Evolutionary conservation across 2,329 filamentous ascomycete species (phyloP), one percentile per base, ranked within the genome.

Genomic region (Simplicillium aogashimaense): DNA sequence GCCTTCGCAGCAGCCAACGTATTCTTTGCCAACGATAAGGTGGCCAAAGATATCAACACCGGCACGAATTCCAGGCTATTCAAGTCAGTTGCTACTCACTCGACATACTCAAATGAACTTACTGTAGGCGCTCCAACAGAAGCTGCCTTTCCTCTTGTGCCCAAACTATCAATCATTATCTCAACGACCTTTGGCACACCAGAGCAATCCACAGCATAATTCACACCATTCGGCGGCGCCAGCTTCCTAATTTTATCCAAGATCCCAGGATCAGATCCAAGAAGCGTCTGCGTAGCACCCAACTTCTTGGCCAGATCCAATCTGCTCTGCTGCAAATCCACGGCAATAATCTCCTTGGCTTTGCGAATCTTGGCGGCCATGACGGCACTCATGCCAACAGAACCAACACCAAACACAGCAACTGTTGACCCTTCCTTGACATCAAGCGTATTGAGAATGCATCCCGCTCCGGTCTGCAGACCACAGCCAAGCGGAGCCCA

Each of bases 111-210:
- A 25, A 25, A 25, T 6, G 5, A 5, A 25, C 46, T 44, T 25
- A 41, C 40, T 6, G 51, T 50, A 0, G 53, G 51, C 2, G 53
- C 51, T 3, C 53, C 54, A 3, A 55, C 50, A 9, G 50, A 55
- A 13, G 52, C 49, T 12, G 45, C 54, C 16, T 47, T 38, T 1
- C 54, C 54, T 13, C 39, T 41, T 4, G 44, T 50, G 10, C 57
- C 55, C 29, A 69, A 58, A 46, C 64, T 62, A 37, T 70, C 66
- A 44, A 72, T 62, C 58, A 70, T 70, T 17, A 57, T 63, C 28
- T 54, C 54, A 52, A 70, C 58, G 46, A 70, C 53, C 50, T 57
- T 45, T 53, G 65, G 52, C 46, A 57, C 25, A 29, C 50, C 45
- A 14, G 56, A 54, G 28, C 53, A 59, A 31, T 60, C 57, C 12